These are phyloP conservation scores for Myriosclerotinia scirpicola DNA, from an alignment of 2,329 filamentous ascomycete genomes.

Conservation along the genomic window DNA sequence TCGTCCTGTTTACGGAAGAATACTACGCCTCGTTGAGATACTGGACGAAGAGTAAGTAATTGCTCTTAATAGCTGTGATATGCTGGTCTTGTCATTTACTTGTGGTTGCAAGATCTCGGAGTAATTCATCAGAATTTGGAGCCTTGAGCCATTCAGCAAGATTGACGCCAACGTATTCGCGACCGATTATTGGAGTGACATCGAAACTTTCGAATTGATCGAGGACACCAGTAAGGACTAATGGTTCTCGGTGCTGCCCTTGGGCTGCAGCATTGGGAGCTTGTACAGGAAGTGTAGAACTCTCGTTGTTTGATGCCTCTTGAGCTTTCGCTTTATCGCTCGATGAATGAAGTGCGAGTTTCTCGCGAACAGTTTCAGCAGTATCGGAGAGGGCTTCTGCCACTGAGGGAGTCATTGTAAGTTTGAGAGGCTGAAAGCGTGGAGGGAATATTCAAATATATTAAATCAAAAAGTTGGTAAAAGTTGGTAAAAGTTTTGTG, in stretches of 20 bases:
- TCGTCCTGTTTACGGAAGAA: conserved; percentile 67
- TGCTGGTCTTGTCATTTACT: conserved; percentile 32
- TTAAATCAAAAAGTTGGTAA: no score
- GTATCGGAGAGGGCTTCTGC: conserved; percentile 32
- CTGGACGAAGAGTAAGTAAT: conserved; percentile 42
- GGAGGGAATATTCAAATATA: not conserved
- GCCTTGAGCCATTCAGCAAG: conserved; percentile 50
- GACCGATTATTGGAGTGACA: conserved; percentile 49
- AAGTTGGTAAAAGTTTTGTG: not conserved
- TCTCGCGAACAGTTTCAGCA: conserved; percentile 34
- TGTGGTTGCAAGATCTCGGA: conserved; percentile 52
- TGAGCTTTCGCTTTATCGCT: conserved; percentile 8
- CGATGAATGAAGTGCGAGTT: conserved; percentile 30
- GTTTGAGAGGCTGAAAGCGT: not conserved
- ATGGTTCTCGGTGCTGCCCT: conserved; percentile 33
- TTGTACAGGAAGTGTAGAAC: conserved; percentile 31
- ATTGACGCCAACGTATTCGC: conserved; percentile 46
- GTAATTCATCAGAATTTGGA: conserved; percentile 48
- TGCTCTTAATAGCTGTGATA: conserved; percentile 7
- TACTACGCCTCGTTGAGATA: conserved; percentile 68
- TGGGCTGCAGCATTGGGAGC: conserved; percentile 17
- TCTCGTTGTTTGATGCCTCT: not conserved
- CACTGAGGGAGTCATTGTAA: conserved; percentile 35
- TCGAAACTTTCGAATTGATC: conserved; percentile 41
- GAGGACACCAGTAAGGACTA: conserved; percentile 36